A percentile compares a stretch with the other conserved stretches of the same genome.
These are phyloP conservation scores for Flaveria floridana DNA, from an alignment of 140 eudicot genomes.

Conservation along the genomic window DNA sequence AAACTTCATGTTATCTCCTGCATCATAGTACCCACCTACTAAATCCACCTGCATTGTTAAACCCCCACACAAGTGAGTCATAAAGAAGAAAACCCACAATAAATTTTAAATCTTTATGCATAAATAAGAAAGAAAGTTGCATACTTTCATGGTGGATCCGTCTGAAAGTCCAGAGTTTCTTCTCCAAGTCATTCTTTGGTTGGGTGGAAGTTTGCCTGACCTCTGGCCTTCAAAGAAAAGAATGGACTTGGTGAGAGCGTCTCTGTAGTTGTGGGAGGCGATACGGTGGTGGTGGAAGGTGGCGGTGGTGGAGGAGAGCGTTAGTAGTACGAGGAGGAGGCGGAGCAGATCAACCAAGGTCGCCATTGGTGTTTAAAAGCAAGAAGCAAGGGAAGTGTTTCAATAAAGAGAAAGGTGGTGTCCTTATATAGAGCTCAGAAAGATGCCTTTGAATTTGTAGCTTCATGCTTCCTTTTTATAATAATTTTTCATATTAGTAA, in stretches of 20 bases:
- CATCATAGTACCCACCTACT: constrained; percentile 21
- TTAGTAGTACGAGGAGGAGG: background rate
- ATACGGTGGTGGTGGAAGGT: constrained; percentile 8
- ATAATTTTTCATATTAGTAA: background rate
- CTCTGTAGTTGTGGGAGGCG: constrained; percentile 15
- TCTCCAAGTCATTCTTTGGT: constrained; percentile 22
- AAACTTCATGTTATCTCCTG: constrained; percentile 9
- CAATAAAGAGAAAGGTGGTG: background rate
- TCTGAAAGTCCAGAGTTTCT: constrained; percentile 1
- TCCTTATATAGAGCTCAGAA: background rate
- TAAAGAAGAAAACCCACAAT: background rate
- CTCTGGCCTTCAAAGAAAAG: constrained; percentile 22
- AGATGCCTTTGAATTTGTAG: background rate
- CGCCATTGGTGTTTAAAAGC: background rate
- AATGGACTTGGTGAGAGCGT: constrained; percentile 13
- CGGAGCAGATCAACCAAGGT: background rate
- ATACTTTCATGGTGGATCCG: constrained; percentile 5
- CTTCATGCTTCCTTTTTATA: background rate
- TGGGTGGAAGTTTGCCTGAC: constrained; percentile 17
- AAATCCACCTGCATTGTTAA: constrained; percentile 19
- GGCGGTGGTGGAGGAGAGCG: constrained; percentile 8
- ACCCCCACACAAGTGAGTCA: background rate
- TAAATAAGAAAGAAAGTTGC: background rate
- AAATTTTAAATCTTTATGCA: background rate
- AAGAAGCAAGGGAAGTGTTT: background rate